Evolutionary conservation across 2,329 filamentous ascomycete genomes (phyloP).

Genomic region (Exophiala mesophila): DNA sequence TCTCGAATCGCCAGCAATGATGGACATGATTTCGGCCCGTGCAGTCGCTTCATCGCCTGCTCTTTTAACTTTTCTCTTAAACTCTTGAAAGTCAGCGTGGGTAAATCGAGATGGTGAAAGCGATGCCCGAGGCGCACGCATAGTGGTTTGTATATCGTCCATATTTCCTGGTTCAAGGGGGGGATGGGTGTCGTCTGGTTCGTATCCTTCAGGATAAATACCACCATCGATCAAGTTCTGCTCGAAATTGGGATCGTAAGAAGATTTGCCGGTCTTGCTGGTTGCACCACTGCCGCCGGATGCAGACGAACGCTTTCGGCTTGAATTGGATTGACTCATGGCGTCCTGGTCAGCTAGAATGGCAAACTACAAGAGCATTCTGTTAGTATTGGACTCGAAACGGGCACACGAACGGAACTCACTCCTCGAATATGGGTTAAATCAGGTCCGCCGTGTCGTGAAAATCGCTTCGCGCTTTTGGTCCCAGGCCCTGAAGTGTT

Average conservation of each 20-base stretch:
- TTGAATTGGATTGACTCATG: too few relatives aligned
- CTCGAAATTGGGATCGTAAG: conserved; percentile 30
- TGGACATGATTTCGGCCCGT: conserved; percentile 31
- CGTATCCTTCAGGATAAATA: conserved; percentile 30
- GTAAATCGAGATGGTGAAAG: conserved; percentile 21
- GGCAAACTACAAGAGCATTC: background rate
- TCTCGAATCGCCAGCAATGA: conserved; percentile 13
- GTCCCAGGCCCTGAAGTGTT: background rate
- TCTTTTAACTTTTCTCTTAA: conserved; percentile 14
- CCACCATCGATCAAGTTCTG: conserved; percentile 35
- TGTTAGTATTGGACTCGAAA: background rate
- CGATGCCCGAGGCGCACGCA: conserved; percentile 9
- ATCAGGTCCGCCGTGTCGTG: background rate
- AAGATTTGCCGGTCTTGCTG: conserved; percentile 6
- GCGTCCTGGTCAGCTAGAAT: too few relatives aligned
- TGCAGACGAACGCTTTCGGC: conserved; percentile 15
- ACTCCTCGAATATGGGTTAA: background rate
- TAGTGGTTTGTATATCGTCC: conserved; percentile 24
- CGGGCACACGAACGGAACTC: background rate
- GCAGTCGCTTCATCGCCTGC: conserved; percentile 34
- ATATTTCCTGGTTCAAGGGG: conserved; percentile 32
- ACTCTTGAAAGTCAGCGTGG: conserved; percentile 21
- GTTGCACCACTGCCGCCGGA: conserved; percentile 7
- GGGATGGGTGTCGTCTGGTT: conserved; percentile 24
- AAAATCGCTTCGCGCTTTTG: background rate